These are phyloP conservation scores for Polyporus arcularius DNA, from an alignment of 768 basidiomycete genomes.

Conservation along the genomic window DNA sequence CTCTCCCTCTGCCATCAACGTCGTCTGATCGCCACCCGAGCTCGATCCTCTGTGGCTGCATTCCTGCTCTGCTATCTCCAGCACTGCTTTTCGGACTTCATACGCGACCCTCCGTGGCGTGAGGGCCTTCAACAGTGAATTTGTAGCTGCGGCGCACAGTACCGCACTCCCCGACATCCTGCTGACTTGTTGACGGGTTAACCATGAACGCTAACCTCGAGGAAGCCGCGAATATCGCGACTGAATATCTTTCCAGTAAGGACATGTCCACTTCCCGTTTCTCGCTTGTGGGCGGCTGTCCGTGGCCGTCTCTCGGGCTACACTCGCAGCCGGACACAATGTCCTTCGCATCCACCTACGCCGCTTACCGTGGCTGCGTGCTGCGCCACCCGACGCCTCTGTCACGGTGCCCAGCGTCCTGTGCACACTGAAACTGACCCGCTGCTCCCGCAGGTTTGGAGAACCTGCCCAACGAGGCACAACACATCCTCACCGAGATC, in stretches of 20 bases:
- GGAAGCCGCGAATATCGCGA: constrained; percentile 50
- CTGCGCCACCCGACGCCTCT: neutral
- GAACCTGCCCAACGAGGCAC: constrained; percentile 51
- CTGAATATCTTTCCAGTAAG: constrained; percentile 52
- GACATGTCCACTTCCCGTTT: neutral
- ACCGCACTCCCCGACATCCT: neutral
- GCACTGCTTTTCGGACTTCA: constrained; percentile 12
- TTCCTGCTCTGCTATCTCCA: neutral
- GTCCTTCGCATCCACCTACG: neutral
- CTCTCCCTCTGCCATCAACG: constrained; percentile 15
- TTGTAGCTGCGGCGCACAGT: neutral
- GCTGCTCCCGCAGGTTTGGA: constrained; percentile 40
- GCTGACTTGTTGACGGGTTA: neutral
- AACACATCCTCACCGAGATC: constrained; percentile 50
- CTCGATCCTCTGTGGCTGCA: constrained; percentile 2
- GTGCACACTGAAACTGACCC: neutral
- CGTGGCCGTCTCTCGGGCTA: neutral
- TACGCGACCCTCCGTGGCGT: neutral
- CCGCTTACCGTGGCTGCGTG: no score
- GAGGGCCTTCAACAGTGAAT: neutral
- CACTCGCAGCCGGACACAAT: neutral
- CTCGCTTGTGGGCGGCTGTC: neutral
- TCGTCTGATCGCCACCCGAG: constrained; percentile 11
- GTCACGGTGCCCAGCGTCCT: neutral
- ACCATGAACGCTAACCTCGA: constrained; percentile 38